These are phyloP conservation scores for Pholiota conissans DNA, from an alignment of 768 basidiomycete species.

Conservation along the genomic window DNA sequence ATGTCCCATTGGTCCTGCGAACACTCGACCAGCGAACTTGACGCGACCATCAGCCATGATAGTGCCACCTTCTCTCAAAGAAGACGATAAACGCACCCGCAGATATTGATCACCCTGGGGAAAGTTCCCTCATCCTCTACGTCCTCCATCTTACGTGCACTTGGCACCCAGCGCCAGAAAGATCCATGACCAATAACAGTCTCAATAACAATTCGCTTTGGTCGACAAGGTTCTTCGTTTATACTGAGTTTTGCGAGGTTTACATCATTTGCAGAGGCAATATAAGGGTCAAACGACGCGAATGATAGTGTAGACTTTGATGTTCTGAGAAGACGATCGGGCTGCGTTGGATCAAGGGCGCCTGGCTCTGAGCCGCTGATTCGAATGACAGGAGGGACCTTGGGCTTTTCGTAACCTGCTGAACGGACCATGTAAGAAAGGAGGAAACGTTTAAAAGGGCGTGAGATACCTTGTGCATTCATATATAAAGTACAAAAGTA, in stretches of 20 bases:
- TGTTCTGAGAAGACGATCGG: constrained; percentile 57
- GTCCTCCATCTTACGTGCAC: constrained; percentile 56
- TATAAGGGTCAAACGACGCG: constrained; percentile 71
- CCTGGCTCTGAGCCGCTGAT: constrained; percentile 58
- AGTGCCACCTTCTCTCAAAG: neutral
- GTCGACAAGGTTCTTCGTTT: constrained; percentile 48
- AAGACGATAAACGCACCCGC: constrained; percentile 49
- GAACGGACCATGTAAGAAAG: constrained; percentile 20
- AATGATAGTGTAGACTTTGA: constrained; percentile 65
- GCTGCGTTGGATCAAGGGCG: constrained; percentile 62
- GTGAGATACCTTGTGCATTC: constrained; percentile 20
- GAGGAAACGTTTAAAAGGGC: neutral
- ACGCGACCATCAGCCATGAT: neutral
- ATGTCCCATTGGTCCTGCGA: constrained; percentile 86
- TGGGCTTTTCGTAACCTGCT: constrained; percentile 11
- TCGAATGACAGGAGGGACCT: constrained; percentile 18
- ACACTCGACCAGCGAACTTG: constrained; percentile 48
- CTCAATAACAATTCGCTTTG: constrained; percentile 78
- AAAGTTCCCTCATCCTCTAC: constrained; percentile 67
- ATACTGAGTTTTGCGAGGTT: constrained; percentile 41
- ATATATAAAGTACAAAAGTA: constrained; percentile 11
- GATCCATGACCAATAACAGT: constrained; percentile 52
- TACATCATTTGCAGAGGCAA: constrained; percentile 48
- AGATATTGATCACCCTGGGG: constrained; percentile 66
- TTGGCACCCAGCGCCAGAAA: constrained; percentile 79